Evolutionary conservation across 2,329 filamentous ascomycete species (phyloP), one percentile per base, ranked within the genome.

Genomic region (Fusarium sterilihyphosum): DNA sequence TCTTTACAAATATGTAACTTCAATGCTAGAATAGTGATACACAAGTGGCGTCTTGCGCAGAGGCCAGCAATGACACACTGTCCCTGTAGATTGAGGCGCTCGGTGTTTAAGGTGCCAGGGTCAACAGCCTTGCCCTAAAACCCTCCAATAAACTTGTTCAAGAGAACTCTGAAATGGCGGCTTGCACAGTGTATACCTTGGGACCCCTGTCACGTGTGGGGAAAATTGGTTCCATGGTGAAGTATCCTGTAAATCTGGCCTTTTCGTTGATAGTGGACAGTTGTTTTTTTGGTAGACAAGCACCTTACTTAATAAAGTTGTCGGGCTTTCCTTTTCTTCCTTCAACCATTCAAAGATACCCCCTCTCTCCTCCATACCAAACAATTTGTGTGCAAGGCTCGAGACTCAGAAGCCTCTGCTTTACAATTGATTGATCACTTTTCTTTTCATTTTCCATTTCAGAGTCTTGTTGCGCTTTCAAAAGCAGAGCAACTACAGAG

Each of bases 241-340:
- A 49, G 46, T 49, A 49, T 49, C 46, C 46, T 31, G 46, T 31
- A 84, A 85, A 86, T 86, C 84, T 86, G 85, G 85, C 85, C 77
- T 80, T 83, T 49, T 49, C 46, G 46, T 49, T 49, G 46, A 49
- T 49, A 49, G 46, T 49, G 46, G 84, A 85, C 84, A 86, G 84
- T 81, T 80, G 83, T 83, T 82, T 78, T 77, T 83, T 82, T 78
- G 75, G 74, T 22, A 73, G 50, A 73, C 73, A 70, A 70, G 57
- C 69, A 47, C 49, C 64, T 68, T 69, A 69, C 75, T 82, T 84
- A 81, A 80, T 84, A 85, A 84, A 26, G 82, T 78, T 65, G 73
- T 75, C 65, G 46, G 46, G 26, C 46, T 49, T 49, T 49, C 46
- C 46, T 49, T 31, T 31, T 49, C 46, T 49, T 49, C 46, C 46